Evolutionary conservation across 2,329 filamentous ascomycete species (phyloP), one percentile per base, ranked within the genome.

Genomic region (Aulographum hederae): DNA sequence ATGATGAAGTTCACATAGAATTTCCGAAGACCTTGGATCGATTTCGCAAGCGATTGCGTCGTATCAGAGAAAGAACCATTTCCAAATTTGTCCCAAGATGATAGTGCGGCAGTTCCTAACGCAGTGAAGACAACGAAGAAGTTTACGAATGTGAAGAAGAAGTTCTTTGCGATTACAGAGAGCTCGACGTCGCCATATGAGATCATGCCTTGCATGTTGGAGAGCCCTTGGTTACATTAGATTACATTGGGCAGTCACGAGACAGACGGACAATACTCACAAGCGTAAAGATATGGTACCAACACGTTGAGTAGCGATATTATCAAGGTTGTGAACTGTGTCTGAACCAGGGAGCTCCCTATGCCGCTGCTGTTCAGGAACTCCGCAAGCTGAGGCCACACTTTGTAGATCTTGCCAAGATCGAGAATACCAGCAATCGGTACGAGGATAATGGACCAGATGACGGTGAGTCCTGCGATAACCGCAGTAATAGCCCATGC

Each of bases 81-180:
- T 16, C 34, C 35, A 17, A 37, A 21, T 17, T 61, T 58, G 34
- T 67, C 56, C 61, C 53, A 73, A 73, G 46, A 93, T 79, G 33
- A 75, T 71, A 25, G 77, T 72, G 18, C 14, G 2, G 72, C 81
- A 4, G 84, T 82, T 33, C 78, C 79, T 28, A 92, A 79, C 17
- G 89, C 67, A 1, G 86, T 91, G 51, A 95, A 94, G 28, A 95
- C 71, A 31, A 95, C 69, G 56, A 98, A 98, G 35, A 95, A 81
- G 56, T 98, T 98, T 69, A 98, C 95, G 55, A 98, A 98, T 6
- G 79, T 85, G 51, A 98, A 98, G 64, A 95, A 93, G 58, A 95
- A 98, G 54, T 95, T 98, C 59, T 98, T 98, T 33, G 82, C 93
- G 41, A 98, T 86, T 28, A 91, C 66, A 0, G 89, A 95, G 5